Evolutionary conservation across 148 eudicot species (phyloP).

Genomic region (Cornus suecica): DNA sequence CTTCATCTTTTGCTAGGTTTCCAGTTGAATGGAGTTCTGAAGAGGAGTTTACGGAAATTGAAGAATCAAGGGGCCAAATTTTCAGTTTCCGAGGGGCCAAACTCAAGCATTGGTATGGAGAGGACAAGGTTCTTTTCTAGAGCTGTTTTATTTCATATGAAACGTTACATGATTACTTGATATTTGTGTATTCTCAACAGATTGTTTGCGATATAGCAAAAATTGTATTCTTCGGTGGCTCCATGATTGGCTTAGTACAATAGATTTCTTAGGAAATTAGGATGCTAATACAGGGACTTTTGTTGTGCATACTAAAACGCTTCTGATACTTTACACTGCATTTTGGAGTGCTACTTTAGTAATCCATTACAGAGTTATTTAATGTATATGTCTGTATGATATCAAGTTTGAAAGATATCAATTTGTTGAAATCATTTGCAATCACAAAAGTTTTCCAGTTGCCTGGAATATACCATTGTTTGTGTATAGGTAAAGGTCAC

Average conservation of each 20-base stretch:
- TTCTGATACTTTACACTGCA: neutral
- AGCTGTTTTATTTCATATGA: neutral
- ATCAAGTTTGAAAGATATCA: no score
- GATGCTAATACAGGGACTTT: neutral
- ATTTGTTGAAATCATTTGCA: no score
- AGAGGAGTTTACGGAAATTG: neutral
- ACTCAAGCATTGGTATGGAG: slow-evolving; percentile 19
- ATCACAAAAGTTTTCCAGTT: neutral
- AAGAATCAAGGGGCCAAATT: slow-evolving; percentile 22
- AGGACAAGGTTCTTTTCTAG: slow-evolving; percentile 30
- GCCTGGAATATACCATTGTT: neutral
- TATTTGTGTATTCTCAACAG: neutral
- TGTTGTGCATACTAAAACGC: neutral
- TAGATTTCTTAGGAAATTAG: neutral
- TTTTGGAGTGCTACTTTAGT: no score
- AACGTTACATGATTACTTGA: neutral
- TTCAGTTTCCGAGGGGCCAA: slow-evolving; percentile 30
- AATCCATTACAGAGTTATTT: no score
- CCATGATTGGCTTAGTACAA: neutral
- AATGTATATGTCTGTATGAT: no score
- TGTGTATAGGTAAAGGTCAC: neutral
- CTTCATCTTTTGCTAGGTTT: slow-evolving; percentile 9
- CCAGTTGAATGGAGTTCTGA: neutral
- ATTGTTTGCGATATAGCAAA: neutral
- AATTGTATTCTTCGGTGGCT: neutral